phyloP scores from a whole-genome alignment of 352 stramenopile species.

The Saprolegnia parasitica region DNA sequence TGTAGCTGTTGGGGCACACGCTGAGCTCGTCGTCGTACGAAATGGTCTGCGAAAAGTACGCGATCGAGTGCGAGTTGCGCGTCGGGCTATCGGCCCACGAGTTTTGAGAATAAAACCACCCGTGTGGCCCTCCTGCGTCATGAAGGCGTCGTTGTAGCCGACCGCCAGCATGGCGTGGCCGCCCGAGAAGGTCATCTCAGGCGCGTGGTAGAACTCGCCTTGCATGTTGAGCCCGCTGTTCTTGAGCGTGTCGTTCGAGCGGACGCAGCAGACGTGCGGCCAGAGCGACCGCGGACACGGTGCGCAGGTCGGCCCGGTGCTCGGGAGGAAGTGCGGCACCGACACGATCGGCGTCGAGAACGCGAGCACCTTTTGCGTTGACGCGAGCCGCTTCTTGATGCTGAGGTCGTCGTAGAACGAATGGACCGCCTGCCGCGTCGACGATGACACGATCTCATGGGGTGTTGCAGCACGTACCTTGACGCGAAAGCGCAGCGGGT shows the following conservation, averaged over 20 bases:
- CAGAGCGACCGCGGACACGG: conserved; percentile 45
- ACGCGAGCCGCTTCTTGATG: conserved; percentile 43
- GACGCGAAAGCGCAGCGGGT: conserved; percentile 43
- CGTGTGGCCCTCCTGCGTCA: conserved; percentile 50
- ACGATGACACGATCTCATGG: neutral
- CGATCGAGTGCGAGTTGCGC: conserved; percentile 53
- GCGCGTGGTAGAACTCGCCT: conserved; percentile 51
- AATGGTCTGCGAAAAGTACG: conserved; percentile 66
- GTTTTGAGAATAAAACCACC: conserved; percentile 73
- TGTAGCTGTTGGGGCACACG: conserved; percentile 70
- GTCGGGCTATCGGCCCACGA: conserved; percentile 66
- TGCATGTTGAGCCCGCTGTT: conserved; percentile 65
- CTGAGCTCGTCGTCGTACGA: conserved; percentile 59
- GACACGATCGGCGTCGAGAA: conserved; percentile 51
- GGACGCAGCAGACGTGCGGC: conserved; percentile 49
- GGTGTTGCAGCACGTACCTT: conserved; percentile 16
- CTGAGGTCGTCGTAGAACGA: conserved; percentile 40
- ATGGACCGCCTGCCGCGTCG: conserved; percentile 39
- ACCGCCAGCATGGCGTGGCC: conserved; percentile 56
- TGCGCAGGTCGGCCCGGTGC: conserved; percentile 39
- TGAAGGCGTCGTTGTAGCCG: conserved; percentile 61
- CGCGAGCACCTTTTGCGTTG: conserved; percentile 40
- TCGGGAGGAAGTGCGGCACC: conserved; percentile 56
- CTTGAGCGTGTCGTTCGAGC: conserved; percentile 35
- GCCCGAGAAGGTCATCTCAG: conserved; percentile 45